Conservation (phyloP, 805 yeast genomes). For the Metschnikowia santaceciliae region DNA sequence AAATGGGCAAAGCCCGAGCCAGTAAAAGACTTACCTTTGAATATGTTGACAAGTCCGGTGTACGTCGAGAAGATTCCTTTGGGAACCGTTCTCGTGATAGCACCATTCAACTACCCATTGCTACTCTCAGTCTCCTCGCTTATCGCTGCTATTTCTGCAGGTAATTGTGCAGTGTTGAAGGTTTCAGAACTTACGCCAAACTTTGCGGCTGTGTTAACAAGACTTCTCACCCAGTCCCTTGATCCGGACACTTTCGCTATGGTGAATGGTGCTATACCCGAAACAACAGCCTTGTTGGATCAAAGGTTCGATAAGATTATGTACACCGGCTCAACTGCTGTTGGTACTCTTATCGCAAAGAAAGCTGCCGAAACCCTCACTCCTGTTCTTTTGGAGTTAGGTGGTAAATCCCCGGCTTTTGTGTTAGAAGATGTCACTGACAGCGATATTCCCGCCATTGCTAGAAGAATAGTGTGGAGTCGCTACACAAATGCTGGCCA, state of each 20-base stretch:
- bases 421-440: conserved; percentile 49
- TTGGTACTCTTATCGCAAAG: conserved; percentile 71
- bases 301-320: conserved; percentile 76
- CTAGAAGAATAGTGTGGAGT: conserved; percentile 74
- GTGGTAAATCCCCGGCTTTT: conserved; percentile 89
- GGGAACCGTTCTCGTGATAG: conserved; percentile 70
- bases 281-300: conserved; percentile 46
- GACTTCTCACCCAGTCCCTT: conserved; percentile 48
- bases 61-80: conserved; percentile 28
- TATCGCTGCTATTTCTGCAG: conserved; percentile 79
- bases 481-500: conserved; percentile 82
- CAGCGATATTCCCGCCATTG: conserved; percentile 38
- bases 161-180: conserved; percentile 74
- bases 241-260: conserved; percentile 55
- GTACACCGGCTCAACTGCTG: conserved; percentile 76
- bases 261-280: conserved; percentile 71
- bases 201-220: conserved; percentile 53
- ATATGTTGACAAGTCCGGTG: conserved; percentile 21
- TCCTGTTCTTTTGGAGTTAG: conserved; percentile 78
- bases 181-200: conserved; percentile 71
- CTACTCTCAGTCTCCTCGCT: conserved; percentile 60
- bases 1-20: conserved; percentile 56
- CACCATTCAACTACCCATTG: conserved; percentile 82
- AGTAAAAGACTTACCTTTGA: conserved; percentile 34
- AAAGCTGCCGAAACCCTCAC: conserved; percentile 85